A percentile compares a stretch with the other conserved stretches of the same genome.
These are phyloP conservation scores for Erythrobasidium hasegawianum DNA, from an alignment of 1,284 basidiomycete species.

Conservation along the genomic window DNA sequence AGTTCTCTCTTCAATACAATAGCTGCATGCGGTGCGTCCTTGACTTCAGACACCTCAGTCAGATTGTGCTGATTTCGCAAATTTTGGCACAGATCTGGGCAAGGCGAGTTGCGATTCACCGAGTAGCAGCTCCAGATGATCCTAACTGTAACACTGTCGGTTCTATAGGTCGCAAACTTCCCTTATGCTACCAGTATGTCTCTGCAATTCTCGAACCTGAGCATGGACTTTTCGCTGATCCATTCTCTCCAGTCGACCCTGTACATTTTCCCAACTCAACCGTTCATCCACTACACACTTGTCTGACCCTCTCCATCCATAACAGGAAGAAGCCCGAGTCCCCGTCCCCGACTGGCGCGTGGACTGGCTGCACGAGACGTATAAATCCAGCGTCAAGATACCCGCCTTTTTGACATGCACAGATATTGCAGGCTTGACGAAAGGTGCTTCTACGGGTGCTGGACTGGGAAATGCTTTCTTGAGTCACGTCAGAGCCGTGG, in stretches of 20 bases:
- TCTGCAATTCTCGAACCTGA: neutral
- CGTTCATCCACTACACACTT: conserved; percentile 2
- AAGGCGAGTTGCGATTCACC: conserved; percentile 52
- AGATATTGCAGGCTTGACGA: conserved; percentile 95
- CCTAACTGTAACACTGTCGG: neutral
- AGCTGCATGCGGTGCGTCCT: conserved; percentile 72
- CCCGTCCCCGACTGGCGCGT: conserved; percentile 95
- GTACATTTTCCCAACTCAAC: neutral
- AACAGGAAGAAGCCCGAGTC: conserved; percentile 65
- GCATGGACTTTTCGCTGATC: neutral
- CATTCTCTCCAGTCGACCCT: conserved; percentile 27
- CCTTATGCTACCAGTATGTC: conserved; percentile 63
- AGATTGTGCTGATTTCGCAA: neutral
- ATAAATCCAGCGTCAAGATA: conserved; percentile 83
- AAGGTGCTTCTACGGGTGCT: conserved; percentile 87
- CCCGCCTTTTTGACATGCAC: conserved; percentile 97
- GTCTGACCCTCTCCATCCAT: neutral
- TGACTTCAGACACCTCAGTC: neutral
- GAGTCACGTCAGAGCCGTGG: conserved; percentile 94
- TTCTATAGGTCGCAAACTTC: conserved; percentile 78
- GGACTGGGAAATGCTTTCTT: conserved; percentile 98
- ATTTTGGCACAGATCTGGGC: conserved; percentile 66
- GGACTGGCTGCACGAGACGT: conserved; percentile 84
- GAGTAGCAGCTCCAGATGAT: neutral
- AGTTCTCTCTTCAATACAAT: conserved; percentile 83